Evolutionary conservation across 1,284 basidiomycete species (phyloP).

Genomic region (Quambalaria eucalypti): DNA sequence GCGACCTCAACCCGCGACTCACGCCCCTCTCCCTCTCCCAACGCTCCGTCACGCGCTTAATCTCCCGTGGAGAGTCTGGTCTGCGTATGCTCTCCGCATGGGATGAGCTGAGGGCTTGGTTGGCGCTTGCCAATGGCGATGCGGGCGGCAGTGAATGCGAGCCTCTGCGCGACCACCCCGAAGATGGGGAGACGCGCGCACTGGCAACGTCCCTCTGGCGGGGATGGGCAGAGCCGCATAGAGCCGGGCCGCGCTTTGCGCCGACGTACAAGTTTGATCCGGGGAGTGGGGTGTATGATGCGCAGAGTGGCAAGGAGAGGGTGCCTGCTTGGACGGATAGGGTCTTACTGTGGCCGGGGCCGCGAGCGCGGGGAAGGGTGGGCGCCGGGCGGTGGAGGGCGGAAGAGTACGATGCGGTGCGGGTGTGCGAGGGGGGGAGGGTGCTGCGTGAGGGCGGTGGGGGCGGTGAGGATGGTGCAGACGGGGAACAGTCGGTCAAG

Average conservation of each 20-base stretch:
- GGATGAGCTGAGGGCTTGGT: slow-evolving; percentile 62
- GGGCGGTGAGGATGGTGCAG: background rate
- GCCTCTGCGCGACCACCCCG: background rate
- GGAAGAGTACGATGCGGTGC: background rate
- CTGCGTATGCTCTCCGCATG: slow-evolving; percentile 59
- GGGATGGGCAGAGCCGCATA: slow-evolving; percentile 72
- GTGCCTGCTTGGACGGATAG: slow-evolving; percentile 16
- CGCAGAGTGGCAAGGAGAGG: slow-evolving; percentile 16
- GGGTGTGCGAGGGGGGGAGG: background rate
- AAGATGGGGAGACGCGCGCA: background rate
- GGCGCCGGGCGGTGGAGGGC: no score
- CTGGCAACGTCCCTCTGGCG: slow-evolving; percentile 55
- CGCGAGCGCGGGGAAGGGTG: background rate
- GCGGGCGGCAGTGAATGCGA: background rate
- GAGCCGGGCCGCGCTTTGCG: slow-evolving; percentile 1
- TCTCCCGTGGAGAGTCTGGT: slow-evolving; percentile 57
- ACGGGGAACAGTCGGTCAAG: background rate
- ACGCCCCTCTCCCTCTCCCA: slow-evolving; percentile 23
- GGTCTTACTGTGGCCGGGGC: slow-evolving; percentile 2
- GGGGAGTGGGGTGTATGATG: slow-evolving; percentile 12
- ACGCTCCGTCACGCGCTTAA: slow-evolving; percentile 37
- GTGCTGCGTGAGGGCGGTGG: background rate
- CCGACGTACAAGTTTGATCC: slow-evolving; percentile 18
- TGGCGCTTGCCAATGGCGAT: slow-evolving; percentile 57
- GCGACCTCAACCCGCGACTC: slow-evolving; percentile 88